A percentile compares a stretch with the other conserved stretches of the same genome.
Conservation (phyloP, 495 filamentous ascomycete genomes). For the Halenospora varia region DNA sequence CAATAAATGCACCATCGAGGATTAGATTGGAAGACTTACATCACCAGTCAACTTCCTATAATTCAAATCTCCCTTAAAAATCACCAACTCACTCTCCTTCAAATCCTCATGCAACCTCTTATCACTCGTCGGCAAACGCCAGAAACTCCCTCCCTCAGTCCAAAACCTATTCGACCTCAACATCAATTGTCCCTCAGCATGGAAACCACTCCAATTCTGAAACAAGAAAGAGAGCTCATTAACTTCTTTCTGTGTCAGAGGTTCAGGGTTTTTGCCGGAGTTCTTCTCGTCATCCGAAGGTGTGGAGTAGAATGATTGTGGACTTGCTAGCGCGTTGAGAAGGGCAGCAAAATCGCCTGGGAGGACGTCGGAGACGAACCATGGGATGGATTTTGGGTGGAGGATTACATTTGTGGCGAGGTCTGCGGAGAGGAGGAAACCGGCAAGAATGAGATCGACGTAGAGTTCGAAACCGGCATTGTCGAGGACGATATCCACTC, state of each 20-base stretch:
- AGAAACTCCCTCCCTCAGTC: slow-evolving; percentile 81
- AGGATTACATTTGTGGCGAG: slow-evolving; percentile 86
- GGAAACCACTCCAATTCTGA: slow-evolving; percentile 70
- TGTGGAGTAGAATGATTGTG: slow-evolving; percentile 70
- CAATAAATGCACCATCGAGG: no score
- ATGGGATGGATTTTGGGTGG: slow-evolving; percentile 89
- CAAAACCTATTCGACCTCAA: slow-evolving; percentile 83
- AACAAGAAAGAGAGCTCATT: slow-evolving; percentile 72
- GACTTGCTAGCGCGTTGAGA: slow-evolving; percentile 68
- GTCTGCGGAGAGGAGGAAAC: slow-evolving; percentile 75
- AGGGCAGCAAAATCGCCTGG: slow-evolving; percentile 79
- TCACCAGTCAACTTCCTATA: slow-evolving; percentile 89
- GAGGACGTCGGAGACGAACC: slow-evolving; percentile 96
- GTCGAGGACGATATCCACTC: slow-evolving; percentile 90
- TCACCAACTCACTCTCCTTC: slow-evolving; percentile 79
- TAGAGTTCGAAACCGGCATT: slow-evolving; percentile 97
- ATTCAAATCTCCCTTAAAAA: slow-evolving; percentile 97
- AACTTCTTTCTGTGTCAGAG: slow-evolving; percentile 63
- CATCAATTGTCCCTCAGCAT: slow-evolving; percentile 75
- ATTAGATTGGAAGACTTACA: no score
- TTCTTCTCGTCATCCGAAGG: slow-evolving; percentile 61
- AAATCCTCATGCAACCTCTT: slow-evolving; percentile 71
- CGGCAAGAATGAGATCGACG: slow-evolving; percentile 87
- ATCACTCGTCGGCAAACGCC: slow-evolving; percentile 70
- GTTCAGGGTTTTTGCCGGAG: slow-evolving; percentile 47